A percentile compares a stretch with the other conserved stretches of the same genome.
Evolutionary conservation across 495 filamentous ascomycete species (phyloP).

Genomic region (Parmelia sp.): DNA sequence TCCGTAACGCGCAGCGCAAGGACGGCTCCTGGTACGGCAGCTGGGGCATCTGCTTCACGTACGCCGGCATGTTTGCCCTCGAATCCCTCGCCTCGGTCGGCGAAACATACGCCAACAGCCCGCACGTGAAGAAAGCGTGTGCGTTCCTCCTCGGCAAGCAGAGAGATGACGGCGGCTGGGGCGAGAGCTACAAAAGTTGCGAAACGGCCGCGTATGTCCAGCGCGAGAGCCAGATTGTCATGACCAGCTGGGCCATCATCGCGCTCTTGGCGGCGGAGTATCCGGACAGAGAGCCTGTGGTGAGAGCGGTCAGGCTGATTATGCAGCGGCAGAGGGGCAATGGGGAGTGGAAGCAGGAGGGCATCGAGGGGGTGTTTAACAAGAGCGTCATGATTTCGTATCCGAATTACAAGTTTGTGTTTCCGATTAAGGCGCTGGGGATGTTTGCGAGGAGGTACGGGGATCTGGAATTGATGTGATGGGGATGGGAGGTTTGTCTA

Average conservation of each 20-base stretch:
- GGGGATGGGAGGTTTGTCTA: no score
- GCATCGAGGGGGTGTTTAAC: conserved; percentile 97
- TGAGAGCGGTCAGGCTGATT: conserved; percentile 69
- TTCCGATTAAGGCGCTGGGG: conserved; percentile 87
- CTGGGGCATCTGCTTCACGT: conserved; percentile 98
- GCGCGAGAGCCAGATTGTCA: conserved; percentile 75
- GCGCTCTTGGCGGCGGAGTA: conserved; percentile 79
- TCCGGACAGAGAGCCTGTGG: conserved; percentile 66
- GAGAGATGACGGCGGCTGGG: conserved; percentile 88
- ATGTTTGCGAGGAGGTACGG: conserved; percentile 76
- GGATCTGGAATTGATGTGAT: conserved; percentile 46
- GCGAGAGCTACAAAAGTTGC: conserved; percentile 82
- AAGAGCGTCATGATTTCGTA: conserved; percentile 99
- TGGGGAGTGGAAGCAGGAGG: conserved; percentile 92
- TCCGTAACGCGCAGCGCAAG: conserved; percentile 67
- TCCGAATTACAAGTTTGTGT: conserved; percentile 97
- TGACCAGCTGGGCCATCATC: conserved; percentile 88
- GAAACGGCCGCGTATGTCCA: conserved; percentile 54
- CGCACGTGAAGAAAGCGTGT: conserved; percentile 64
- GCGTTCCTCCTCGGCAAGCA: conserved; percentile 80
- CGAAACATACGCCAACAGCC: conserved; percentile 71
- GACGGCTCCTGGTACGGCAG: conserved; percentile 95
- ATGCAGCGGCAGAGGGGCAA: conserved; percentile 79
- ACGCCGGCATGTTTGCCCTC: conserved; percentile 90
- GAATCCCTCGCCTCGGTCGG: conserved; percentile 77